Evolutionary conservation across 2,329 filamentous ascomycete genomes (phyloP), one percentile per base, ranked within the genome.

Genomic region (Sporothrix brasiliensis): DNA sequence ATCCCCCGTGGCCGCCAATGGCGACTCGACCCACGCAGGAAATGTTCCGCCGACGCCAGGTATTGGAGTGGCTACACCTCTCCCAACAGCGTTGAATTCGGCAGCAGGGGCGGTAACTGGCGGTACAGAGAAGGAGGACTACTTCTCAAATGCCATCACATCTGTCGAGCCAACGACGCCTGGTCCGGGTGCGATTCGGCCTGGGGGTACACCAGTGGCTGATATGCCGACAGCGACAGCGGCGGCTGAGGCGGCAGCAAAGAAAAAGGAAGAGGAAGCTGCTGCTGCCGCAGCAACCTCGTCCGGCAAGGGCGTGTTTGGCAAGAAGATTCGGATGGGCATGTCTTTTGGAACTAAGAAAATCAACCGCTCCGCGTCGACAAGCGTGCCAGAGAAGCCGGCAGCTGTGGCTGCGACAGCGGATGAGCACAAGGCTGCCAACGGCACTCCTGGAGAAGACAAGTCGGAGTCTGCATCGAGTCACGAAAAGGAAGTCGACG

Each of bases 291-390:
- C 56, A 1, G 24, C 69, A 5, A 44, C 41, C 11, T 44, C 41
- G 4, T 44, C 66, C 4, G 24, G 54, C 7, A 91, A 92, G 75
- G 82, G 84, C 69, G 89, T 92, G 6, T 96, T 97, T 78, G 89
- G 91, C 56, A 95, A 94, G 81, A 92, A 92, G 76, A 94, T 97
- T 79, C 89, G 91, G 63, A 91, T 92, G 87, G 86, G 86, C 80
- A 87, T 87, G 74, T 89, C 90, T 0, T 93, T 94, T 76, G 89
- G 90, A 74, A 91, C 90, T 76, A 97, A 96, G 83, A 97, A 97
- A 80, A 84, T 94, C 16, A 89, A 89, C 14, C 87, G 92, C 19
- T 90, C 89, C 27, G 83, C 86, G 4, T 89, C 89, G 4, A 87
- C 87, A 0, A 87, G 86, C 34, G 86, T 86, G 6, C 87, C 91